Base-by-base conservation (phyloP, 257 asterid species). In the Solanum infundibuliforme region DNA sequence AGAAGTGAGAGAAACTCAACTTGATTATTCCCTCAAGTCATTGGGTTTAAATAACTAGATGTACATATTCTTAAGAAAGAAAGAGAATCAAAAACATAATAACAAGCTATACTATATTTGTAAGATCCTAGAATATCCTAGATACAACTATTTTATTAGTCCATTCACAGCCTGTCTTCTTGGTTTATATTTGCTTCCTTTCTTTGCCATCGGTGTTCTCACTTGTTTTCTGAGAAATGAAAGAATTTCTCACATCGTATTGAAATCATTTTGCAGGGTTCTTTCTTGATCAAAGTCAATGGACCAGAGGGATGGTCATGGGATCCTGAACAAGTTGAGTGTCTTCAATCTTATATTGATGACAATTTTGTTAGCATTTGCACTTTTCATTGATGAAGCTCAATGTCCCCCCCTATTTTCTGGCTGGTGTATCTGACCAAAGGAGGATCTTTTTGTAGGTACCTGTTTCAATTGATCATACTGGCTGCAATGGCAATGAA, bases 251-350 rank as follows among this genome's bases (percentile, higher is more conserved):
- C 69, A 82, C 86, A 82, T 60, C 87, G 83, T 84, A 69, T 77
- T 87, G 84, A 29, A 86, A 8, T 88, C 82, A 90, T 65, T 68
- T 89, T 87, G 75, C 94, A 97, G 99, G 99, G 99, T 89, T 95
- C 99, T 87, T 97, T 94, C 92, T 88, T 94, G 89, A 90, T 97
- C 83, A 97, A 97, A 93, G 93, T 95, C 85, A 97, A 93, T 93
- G 99, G 98, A 83, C 98, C 98, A 8, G 94, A 93, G 87, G 99
- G 99, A 73, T 97, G 99, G 98, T 93, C 98, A 68, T 95, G 94
- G 95, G 92, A 93, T 89, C 98, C 98, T 48, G 94, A 97, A 91
- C 98, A 94, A 90, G 99, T 96, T 94, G 91, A 93, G 99, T 93
- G 86, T 68, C 85, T 89, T 88, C 83, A 84, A 83, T 87, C 83